Base-by-base conservation (phyloP, 208 protist genomes). In the Acanthamoeba royreba region DNA sequence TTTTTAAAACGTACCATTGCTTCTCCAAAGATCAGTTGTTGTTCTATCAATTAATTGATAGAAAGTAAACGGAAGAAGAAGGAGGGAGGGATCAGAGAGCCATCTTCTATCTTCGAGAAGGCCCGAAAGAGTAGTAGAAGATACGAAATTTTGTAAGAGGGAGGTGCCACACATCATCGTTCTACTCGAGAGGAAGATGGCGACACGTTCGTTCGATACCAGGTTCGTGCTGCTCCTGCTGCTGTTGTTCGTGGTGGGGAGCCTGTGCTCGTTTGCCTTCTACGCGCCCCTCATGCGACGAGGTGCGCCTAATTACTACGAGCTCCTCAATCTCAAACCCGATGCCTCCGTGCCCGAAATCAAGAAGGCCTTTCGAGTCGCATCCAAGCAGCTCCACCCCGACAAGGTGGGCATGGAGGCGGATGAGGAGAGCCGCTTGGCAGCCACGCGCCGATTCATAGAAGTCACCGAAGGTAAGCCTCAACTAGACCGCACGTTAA, bases 301-400 rank as follows among this genome's bases (percentile, higher is more conserved):
- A 9, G 58, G 42, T n/a, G 38, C n/a, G 25, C 86, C 86, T 40
- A 92, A 45, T 31, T 83, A 93, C 89, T 93, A 93, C 69, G 89
- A 93, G 28, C 31, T 93, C 4, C 49, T 93, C 13, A 52, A 52
- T 43, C 25, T 93, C 3, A 47, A 55, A 22, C 43, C 43, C 28
- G 46, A 79, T 22, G 89, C 89, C 2, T 58, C 89, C 25, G 22
- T 47, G 66, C 40, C 89, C 15, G 89, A 93, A 53, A 93, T 93
- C 33, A 93, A 83, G 47, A 79, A 83, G 69, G 89, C 89, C 2
- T 93, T 85, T 43, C 61, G 89, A 42, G 43, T 58, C 17, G 40
- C 38, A 9, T 79, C 69, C 46, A 42, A 58, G 46, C 33, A 93
- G 66, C 35, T 58, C 33, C 89, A 93, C 28, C 89, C 89, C 43